Evolutionary conservation across 1,284 basidiomycete species (phyloP), one percentile per base, ranked within the genome.

Genomic region (Cutaneotrichosporon sp.): DNA sequence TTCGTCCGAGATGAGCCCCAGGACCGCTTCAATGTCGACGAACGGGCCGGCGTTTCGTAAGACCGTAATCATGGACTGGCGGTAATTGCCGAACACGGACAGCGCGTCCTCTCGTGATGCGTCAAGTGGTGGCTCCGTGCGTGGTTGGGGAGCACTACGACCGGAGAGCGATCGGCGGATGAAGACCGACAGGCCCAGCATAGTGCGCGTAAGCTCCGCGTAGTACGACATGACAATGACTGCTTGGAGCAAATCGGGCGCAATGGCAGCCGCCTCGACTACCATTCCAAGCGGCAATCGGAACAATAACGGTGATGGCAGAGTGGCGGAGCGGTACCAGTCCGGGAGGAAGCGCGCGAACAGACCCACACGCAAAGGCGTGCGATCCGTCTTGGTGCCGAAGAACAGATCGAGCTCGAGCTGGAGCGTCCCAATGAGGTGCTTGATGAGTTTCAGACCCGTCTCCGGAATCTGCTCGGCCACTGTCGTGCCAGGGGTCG

Each of bases 221-320:
- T 95, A 95, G 80, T 94, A 97, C 3, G 89, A 86, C 71, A 96
- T 84, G 53, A 90, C 84, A 32, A 92, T 85, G 57, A 95, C 88
- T 70, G 95, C 89, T 36, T 89, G 87, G 38, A 97, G 85, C 74
- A 92, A 89, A 64, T 93, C 91, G 0, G 92, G 93, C 0, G 90
- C 88, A 36, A 96, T 88, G 2, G 91, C 89, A 0, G 93, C 92
- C 0, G 89, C 88, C 80, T 97, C 92, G 26, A 95, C 85, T 18
- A 97, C 84, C 52, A 95, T 86, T 2, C 89, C 89, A 70, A 97
- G 88, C 0, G 95, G 93, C 74, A 96, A 90, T 21, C 92, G 85
- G 9, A 92, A 85, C 11, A 96, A 87, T 0, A 95, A 82, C 1
- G 92, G 92, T 84, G 75, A 89, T 86, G 51, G 90, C 85, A 67